A percentile compares a stretch with the other conserved stretches of the same genome.
These are phyloP conservation scores for Schizosaccharomyces osmophilus DNA, from an alignment of 805 yeast genomes.

Conservation along the genomic window DNA sequence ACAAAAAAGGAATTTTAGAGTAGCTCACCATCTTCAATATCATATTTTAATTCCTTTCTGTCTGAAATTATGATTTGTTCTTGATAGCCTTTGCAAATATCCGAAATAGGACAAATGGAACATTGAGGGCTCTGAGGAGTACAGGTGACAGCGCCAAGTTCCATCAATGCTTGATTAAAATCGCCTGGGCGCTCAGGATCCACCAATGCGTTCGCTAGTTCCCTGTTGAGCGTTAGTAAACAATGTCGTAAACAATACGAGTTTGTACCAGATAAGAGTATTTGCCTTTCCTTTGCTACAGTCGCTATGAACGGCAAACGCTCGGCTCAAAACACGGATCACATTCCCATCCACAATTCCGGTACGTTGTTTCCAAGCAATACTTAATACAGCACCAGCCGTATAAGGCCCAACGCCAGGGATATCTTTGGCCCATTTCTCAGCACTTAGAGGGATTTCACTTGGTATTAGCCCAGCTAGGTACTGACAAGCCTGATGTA, in stretches of 20 bases:
- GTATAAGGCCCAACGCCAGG: conserved; percentile 2
- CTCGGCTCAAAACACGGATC: not conserved
- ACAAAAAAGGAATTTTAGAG: not conserved
- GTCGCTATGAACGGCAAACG: not conserved
- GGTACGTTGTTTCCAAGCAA: not conserved
- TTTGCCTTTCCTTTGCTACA: not conserved
- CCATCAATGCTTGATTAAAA: conserved; percentile 1
- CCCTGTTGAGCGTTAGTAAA: not conserved
- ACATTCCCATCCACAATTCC: conserved; percentile 2
- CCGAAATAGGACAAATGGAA: not conserved
- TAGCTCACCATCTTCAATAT: not conserved
- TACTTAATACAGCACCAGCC: conserved; percentile 1
- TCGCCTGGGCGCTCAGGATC: not conserved
- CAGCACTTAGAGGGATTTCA: not conserved
- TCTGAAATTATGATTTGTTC: not conserved
- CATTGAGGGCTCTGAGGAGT: not conserved
- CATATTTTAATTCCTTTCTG: not conserved
- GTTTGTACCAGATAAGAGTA: not conserved
- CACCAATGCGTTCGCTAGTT: not conserved
- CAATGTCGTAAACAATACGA: not conserved
- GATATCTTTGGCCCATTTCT: not conserved
- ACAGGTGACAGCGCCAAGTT: conserved; percentile 1
- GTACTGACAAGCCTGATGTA: not conserved
- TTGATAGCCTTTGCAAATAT: not conserved
- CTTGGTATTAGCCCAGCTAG: not conserved